Evolutionary conservation across 2,329 filamentous ascomycete genomes (phyloP), one percentile per base, ranked within the genome.

Genomic region (Fusarium sp.): DNA sequence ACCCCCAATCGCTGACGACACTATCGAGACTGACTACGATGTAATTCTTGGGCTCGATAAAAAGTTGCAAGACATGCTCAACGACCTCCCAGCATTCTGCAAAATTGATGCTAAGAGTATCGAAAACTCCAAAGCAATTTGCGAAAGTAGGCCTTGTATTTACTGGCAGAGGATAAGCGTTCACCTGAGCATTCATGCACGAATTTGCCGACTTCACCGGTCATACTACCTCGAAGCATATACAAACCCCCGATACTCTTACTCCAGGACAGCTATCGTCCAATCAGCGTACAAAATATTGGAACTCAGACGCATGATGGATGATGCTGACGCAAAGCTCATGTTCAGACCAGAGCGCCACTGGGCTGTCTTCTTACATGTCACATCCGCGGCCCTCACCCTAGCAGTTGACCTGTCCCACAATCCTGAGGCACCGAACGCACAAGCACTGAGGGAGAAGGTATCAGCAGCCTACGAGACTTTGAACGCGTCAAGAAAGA

Each of bases 241-340:
- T 11, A 11, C 33, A 11, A 13, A 57, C 17, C n/a, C n/a, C 6
- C 17, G 20, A 27, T 58, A 57, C n/a, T 46, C 52, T 4, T 58
- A 58, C n/a, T 58, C 55, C 5, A 33, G 33, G 3, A 47, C 27
- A 14, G 15, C 11, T 5, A 57, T 42, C 6, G 21, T 57, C 10
- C 14, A 18, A 5, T 58, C 50, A 17, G 50, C 55, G 13, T 45
- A 57, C 13, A 57, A 35, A 15, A 29, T 58, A 15, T 13, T 58
- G 5, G 51, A 58, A 18, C 33, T 58, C 5, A 46, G 55, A 18
- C 55, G 55, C 3, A 46, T 29, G 40, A 56, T 58, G 55, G 51
- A 58, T 5, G 25, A 40, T 9, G 11, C 25, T 1, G 14, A 21
- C 6, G 31, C 33, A 2, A 33, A 14, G 7, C 11, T 55, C 6